Percentiles rank a stretch among this genome's conserved stretches.
Conservation (phyloP, 805 yeast species). For the Hanseniaspora hatyaiensis region DNA sequence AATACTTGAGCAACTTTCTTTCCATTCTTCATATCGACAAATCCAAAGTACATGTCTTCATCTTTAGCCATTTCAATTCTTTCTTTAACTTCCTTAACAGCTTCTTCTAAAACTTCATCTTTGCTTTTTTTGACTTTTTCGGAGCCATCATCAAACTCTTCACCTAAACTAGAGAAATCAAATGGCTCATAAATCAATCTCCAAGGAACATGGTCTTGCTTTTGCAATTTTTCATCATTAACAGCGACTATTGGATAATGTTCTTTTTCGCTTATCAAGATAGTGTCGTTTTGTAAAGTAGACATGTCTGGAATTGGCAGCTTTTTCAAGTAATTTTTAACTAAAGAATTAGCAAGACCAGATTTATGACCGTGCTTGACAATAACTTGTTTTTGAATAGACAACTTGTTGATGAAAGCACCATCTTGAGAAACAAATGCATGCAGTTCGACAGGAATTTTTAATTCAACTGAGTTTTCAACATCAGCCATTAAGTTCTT, state of each 20-base stretch:
- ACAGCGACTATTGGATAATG: slow-evolving; percentile 21
- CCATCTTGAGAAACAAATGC: slow-evolving; percentile 58
- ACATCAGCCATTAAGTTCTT: slow-evolving; percentile 49
- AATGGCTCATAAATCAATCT: slow-evolving; percentile 39
- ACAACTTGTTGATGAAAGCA: slow-evolving; percentile 44
- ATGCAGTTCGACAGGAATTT: slow-evolving; percentile 48
- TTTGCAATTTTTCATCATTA: slow-evolving; percentile 17
- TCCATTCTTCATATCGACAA: slow-evolving; percentile 48
- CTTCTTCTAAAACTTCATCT: slow-evolving; percentile 35
- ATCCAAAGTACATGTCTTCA: slow-evolving; percentile 41
- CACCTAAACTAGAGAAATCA: slow-evolving; percentile 25
- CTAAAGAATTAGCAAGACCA: slow-evolving; percentile 33
- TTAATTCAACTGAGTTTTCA: slow-evolving; percentile 36
- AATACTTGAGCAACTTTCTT: slow-evolving; percentile 48
- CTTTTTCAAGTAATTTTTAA: slow-evolving; percentile 35
- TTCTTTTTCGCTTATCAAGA: slow-evolving; percentile 15
- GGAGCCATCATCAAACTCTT: slow-evolving; percentile 26
- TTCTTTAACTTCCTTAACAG: slow-evolving; percentile 33
- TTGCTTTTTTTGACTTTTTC: slow-evolving; percentile 34
- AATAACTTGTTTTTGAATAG: slow-evolving; percentile 42
- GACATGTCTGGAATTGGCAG: slow-evolving; percentile 38
- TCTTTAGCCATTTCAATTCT: slow-evolving; percentile 38
- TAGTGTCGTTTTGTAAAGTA: slow-evolving; percentile 35
- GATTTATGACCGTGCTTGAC: slow-evolving; percentile 46
- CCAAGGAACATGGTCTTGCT: slow-evolving; percentile 46